phyloP scores from a whole-genome alignment of 331 rosid genomes.

The Erythrophleum ivorense region DNA sequence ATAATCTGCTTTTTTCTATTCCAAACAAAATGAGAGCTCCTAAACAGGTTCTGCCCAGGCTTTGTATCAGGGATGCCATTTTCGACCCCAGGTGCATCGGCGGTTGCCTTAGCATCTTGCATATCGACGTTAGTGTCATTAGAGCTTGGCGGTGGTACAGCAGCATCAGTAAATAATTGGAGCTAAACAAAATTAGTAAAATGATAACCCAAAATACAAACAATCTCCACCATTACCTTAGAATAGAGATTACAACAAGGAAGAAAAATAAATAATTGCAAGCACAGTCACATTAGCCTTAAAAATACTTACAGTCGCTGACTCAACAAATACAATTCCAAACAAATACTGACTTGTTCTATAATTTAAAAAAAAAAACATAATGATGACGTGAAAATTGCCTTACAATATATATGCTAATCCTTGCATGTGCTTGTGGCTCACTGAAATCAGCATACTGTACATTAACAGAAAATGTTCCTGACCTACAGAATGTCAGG shows the following conservation, averaged over 20 bases:
- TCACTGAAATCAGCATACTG: slow-evolving; percentile 67
- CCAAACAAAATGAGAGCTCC: no score
- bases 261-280: background rate
- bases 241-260: background rate
- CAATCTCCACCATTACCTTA: background rate
- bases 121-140: slow-evolving; percentile 68
- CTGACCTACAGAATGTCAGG: slow-evolving; percentile 70
- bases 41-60: slow-evolving; percentile 55
- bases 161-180: slow-evolving; percentile 43
- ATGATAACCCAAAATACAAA: background rate
- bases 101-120: slow-evolving; percentile 78
- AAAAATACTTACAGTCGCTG: slow-evolving; percentile 74
- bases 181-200: slow-evolving; percentile 51
- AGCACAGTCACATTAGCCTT: background rate
- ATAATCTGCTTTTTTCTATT: no score
- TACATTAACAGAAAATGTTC: slow-evolving; percentile 81
- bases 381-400: background rate
- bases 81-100: slow-evolving; percentile 62
- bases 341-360: slow-evolving; percentile 40
- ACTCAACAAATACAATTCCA: slow-evolving; percentile 76
- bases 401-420: slow-evolving; percentile 83
- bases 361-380: no score
- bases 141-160: slow-evolving; percentile 49
- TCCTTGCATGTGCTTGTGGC: slow-evolving; percentile 68
- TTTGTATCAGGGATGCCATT: slow-evolving; percentile 69